These are phyloP conservation scores for Ustilago curta DNA, from an alignment of 1,284 basidiomycete species.

Conservation along the genomic window DNA sequence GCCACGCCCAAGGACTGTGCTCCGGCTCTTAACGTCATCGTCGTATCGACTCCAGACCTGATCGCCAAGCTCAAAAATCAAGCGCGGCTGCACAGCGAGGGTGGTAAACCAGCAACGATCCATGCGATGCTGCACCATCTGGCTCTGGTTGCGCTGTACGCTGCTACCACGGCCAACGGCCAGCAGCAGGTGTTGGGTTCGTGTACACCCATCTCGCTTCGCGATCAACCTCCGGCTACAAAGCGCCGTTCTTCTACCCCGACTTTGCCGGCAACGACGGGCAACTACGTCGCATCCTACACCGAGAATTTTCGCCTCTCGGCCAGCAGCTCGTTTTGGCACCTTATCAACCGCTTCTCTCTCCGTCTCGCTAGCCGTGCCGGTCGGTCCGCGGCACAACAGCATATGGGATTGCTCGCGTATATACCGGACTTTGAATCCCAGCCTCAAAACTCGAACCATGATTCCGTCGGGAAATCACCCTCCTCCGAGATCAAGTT, in stretches of 20 bases:
- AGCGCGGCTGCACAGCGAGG: conserved; percentile 3
- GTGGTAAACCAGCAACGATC: conserved; percentile 22
- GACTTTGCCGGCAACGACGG: conserved; percentile 12
- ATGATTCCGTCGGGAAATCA: background rate
- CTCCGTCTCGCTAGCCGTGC: background rate
- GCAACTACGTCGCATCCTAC: conserved; percentile 34
- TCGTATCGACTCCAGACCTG: conserved; percentile 18
- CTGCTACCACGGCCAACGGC: conserved; percentile 11
- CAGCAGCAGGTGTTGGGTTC: conserved; percentile 1
- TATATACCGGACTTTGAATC: conserved; percentile 38
- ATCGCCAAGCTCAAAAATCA: conserved; percentile 29
- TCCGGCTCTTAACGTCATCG: conserved; percentile 7
- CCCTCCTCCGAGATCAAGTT: background rate
- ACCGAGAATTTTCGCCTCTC: background rate
- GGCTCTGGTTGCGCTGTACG: conserved; percentile 20
- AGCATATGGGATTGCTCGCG: conserved; percentile 22
- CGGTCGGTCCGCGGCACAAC: background rate
- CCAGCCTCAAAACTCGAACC: background rate
- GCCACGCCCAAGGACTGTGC: background rate
- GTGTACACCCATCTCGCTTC: conserved; percentile 32
- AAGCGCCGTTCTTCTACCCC: background rate
- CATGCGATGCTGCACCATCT: conserved; percentile 35
- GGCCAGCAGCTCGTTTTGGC: conserved; percentile 6
- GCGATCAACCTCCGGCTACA: background rate
- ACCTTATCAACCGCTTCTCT: conserved; percentile 9